Percentiles rank a stretch among this genome's conserved stretches.
Conservation (phyloP, 495 filamentous ascomycete species). For the Xylaria nigripes region DNA sequence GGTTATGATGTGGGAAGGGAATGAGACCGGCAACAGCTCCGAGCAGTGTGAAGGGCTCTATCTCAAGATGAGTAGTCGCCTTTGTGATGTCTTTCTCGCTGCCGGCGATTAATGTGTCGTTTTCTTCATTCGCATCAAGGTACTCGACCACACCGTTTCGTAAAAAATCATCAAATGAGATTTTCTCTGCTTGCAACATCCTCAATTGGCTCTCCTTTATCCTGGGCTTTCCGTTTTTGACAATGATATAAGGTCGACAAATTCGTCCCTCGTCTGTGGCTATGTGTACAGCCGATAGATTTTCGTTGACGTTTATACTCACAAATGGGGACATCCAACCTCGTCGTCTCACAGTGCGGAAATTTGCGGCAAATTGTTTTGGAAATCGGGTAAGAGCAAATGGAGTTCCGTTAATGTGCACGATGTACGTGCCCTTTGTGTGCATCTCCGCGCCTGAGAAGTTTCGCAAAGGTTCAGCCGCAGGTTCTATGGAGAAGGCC, state of each 20-base stretch:
- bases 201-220: slow-evolving; percentile 68
- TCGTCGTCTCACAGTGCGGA: slow-evolving; percentile 75
- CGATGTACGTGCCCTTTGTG: slow-evolving; percentile 69
- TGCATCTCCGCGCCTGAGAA: slow-evolving; percentile 78
- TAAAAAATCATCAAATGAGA: slow-evolving; percentile 89
- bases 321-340: slow-evolving; percentile 90
- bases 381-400: slow-evolving; percentile 74
- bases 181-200: slow-evolving; percentile 67
- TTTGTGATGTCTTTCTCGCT: slow-evolving; percentile 73
- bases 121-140: slow-evolving; percentile 96
- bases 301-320: slow-evolving; percentile 88
- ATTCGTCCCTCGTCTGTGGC: slow-evolving; percentile 95
- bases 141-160: slow-evolving; percentile 86
- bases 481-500: slow-evolving; percentile 66
- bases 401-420: slow-evolving; percentile 92
- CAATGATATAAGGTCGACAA: slow-evolving; percentile 89
- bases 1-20: slow-evolving; percentile 98
- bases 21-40: slow-evolving; percentile 97
- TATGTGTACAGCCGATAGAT: slow-evolving; percentile 85
- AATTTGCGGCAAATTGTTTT: slow-evolving; percentile 71
- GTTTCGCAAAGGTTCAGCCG: slow-evolving; percentile 47
- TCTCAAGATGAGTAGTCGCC: slow-evolving; percentile 86
- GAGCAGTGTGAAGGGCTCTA: slow-evolving; percentile 94
- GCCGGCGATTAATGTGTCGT: slow-evolving; percentile 86
- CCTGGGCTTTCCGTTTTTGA: slow-evolving; percentile 73